Evolutionary conservation across 148 eudicot genomes (phyloP), one percentile per base, ranked within the genome.

Genomic region (Vaccinium myrtillus): DNA sequence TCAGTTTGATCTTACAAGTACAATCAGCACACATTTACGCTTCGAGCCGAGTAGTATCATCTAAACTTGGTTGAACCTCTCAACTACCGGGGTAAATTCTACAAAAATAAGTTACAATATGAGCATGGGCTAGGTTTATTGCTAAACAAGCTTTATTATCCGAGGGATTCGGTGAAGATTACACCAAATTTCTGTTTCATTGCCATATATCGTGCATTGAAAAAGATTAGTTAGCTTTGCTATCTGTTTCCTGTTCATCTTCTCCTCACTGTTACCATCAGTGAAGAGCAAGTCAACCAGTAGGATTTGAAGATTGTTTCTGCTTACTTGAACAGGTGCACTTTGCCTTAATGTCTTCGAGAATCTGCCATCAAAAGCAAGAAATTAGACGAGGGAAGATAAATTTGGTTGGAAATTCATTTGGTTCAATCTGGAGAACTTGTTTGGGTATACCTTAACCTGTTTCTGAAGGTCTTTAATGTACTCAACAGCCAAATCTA

Each of bases 401-500:
- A 59, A 70, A 65, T 50, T 46, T 39, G 48, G 75, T 30, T 61
- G 46, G 81, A 30, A 15, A 54, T 78, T 55, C 82, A 67, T 61
- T 84, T 77, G 85, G 75, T n/a, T 51, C 36, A 36, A 46, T 9
- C 43, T 56, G 48, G 21, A 8, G 51, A 25, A 30, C n/a, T 53
- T 23, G 11, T 82, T 46, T 23, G 48, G 32, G 53, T 39, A 30
- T 82, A 86, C 87, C 87, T 86, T 56, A 3, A 82, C 87, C 39
- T 82, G 82, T 71, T 61, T 82, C 78, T 86, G 87, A 78, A 86
- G 87, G 84, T 92, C 90, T 88, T 90, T 92, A 69, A 92, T 92
- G 91, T 92, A 90, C 30, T 87, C 92, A 87, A 90, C 92, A 70
- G 94, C 91, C 90, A 92, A 70, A 84, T 90, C 94, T 58, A 92